Percentiles rank a stretch among this genome's conserved stretches.
phyloP scores from a whole-genome alignment of 2,329 filamentous ascomycete species.

The Pseudocercospora crystallina region DNA sequence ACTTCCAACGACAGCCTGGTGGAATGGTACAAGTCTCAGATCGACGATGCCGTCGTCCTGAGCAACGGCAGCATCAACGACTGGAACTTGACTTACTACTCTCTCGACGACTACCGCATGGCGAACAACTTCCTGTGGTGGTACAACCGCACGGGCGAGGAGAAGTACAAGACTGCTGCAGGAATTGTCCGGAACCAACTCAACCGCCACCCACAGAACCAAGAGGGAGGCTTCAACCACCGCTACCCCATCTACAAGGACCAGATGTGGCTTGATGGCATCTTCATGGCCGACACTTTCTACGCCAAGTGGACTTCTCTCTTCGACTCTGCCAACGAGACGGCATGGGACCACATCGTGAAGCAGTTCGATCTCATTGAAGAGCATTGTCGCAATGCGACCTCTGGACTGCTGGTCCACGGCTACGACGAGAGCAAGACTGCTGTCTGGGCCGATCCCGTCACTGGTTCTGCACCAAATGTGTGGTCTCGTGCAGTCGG shows the following conservation, averaged over 20 bases:
- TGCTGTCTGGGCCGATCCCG: constrained; percentile 54
- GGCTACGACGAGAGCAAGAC: constrained; percentile 54
- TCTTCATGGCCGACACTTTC: constrained; percentile 51
- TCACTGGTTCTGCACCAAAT: constrained; percentile 52
- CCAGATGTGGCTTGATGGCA: constrained; percentile 55
- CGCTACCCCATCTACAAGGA: constrained; percentile 42
- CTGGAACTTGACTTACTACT: constrained; percentile 52
- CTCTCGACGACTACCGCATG: constrained; percentile 35
- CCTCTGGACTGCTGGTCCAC: constrained; percentile 51
- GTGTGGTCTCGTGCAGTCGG: constrained; percentile 56
- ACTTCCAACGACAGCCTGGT: constrained; percentile 18
- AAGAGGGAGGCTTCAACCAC: constrained; percentile 36
- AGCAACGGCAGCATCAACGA: constrained; percentile 49
- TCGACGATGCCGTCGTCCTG: constrained; percentile 46
- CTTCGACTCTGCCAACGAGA: constrained; percentile 19
- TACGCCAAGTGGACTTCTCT: constrained; percentile 33
- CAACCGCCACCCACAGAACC: constrained; percentile 31
- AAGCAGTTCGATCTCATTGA: constrained; percentile 44
- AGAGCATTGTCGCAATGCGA: constrained; percentile 44
- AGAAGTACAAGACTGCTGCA: constrained; percentile 25
- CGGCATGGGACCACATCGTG: constrained; percentile 35
- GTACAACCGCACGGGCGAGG: constrained; percentile 24
- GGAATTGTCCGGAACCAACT: constrained; percentile 26
- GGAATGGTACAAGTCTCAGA: constrained; percentile 23
- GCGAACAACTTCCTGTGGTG: constrained; percentile 31